Conservation (phyloP, 345 rosid genomes). For the Linum trigynum region DNA sequence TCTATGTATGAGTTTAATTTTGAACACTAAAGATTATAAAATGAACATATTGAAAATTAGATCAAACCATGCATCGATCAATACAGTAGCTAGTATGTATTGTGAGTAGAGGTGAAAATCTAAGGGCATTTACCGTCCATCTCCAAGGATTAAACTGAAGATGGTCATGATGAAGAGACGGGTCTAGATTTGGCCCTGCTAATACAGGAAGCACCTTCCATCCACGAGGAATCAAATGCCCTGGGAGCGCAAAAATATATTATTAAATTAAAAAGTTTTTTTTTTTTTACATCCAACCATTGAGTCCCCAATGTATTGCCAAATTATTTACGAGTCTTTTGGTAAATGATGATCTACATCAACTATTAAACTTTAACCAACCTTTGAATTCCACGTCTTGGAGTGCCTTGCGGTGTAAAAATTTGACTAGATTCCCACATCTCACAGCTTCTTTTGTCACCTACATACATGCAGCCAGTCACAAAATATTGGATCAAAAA, state of each 20-base stretch:
- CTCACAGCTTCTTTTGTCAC: constrained; percentile 62
- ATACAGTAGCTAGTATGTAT: too few relatives aligned
- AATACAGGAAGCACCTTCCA: constrained; percentile 76
- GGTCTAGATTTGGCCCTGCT: constrained; percentile 52
- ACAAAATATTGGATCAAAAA: background rate
- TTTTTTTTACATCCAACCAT: background rate
- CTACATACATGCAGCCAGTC: constrained; percentile 17
- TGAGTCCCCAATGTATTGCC: background rate
- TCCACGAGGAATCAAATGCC: constrained; percentile 54
- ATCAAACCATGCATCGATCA: background rate
- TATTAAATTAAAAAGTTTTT: background rate
- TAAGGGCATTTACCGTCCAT: constrained; percentile 49
- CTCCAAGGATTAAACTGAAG: constrained; percentile 67
- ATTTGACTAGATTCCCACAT: constrained; percentile 73
- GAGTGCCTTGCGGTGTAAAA: constrained; percentile 56
- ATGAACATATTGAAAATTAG: background rate
- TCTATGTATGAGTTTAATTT: background rate
- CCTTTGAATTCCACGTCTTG: constrained; percentile 70
- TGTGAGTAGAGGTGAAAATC: too few relatives aligned
- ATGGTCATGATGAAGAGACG: constrained; percentile 61
- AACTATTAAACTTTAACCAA: background rate
- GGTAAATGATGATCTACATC: background rate
- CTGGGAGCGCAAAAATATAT: constrained; percentile 25
- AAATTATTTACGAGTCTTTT: background rate
- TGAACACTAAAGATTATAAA: background rate